These are phyloP conservation scores for Aspergillus saccharolyticus DNA, from an alignment of 495 filamentous ascomycete genomes.

Conservation along the genomic window DNA sequence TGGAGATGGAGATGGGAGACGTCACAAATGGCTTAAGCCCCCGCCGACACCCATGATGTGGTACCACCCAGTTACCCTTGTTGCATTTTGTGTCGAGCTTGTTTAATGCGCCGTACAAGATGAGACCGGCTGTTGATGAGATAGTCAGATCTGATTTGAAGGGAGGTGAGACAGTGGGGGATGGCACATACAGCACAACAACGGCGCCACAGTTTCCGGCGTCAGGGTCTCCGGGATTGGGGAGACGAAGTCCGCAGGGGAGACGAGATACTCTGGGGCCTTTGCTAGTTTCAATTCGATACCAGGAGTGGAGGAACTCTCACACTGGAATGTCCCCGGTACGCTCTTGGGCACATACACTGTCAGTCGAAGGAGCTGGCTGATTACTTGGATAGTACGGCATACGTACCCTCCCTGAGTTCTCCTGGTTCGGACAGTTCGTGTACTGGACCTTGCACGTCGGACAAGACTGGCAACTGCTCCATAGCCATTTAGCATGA, in stretches of 20 bases:
- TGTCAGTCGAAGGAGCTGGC: too few species aligned
- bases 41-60: constrained; percentile 33
- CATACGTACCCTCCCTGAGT: constrained; percentile 21
- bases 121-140: constrained; percentile 26
- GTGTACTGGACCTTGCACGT: constrained; percentile 25
- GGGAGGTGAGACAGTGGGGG: too few species aligned
- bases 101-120: constrained; percentile 26
- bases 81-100: constrained; percentile 22
- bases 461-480: constrained; percentile 32
- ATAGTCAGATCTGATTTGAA: background rate
- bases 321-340: constrained; percentile 31
- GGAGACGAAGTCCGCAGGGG: constrained; percentile 24
- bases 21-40: constrained; percentile 26
- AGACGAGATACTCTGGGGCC: constrained; percentile 21
- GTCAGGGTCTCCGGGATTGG: constrained; percentile 20
- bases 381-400: too few species aligned
- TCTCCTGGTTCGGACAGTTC: constrained; percentile 27
- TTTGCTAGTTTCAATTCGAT: background rate
- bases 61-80: constrained; percentile 28
- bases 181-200: constrained; percentile 20
- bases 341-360: constrained; percentile 14
- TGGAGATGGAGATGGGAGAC: background rate
- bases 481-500: constrained; percentile 33
- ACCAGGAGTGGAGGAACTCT: background rate
- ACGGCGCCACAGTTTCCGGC: constrained; percentile 25